These are phyloP conservation scores for Lichtheimia ornata DNA, from an alignment of 371 early-diverging fungal genomes.

Conservation along the genomic window DNA sequence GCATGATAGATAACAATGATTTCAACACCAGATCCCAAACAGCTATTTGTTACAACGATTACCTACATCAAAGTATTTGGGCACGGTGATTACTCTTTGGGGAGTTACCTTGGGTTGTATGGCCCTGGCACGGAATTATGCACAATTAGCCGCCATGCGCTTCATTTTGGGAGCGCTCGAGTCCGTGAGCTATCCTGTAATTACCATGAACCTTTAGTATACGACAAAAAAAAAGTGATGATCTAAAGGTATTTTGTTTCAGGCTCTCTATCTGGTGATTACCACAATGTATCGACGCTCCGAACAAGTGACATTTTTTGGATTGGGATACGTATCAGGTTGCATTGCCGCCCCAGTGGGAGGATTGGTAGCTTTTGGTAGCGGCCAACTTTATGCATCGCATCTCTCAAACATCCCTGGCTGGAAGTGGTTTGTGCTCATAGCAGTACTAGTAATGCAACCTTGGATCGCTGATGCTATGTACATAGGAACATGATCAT, in stretches of 20 bases:
- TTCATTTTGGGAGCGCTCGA: constrained; percentile 34
- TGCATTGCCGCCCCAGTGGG: neutral
- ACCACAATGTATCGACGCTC: constrained; percentile 35
- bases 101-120: constrained; percentile 27
- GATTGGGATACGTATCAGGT: neutral
- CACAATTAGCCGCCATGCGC: constrained; percentile 29
- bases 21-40: constrained; percentile 12
- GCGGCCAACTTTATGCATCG: neutral
- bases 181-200: constrained; percentile 16
- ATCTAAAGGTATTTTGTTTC: neutral
- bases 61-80: constrained; percentile 20
- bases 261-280: constrained; percentile 12
- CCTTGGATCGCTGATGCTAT: too few relatives aligned
- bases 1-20: neutral
- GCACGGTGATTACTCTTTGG: constrained; percentile 20
- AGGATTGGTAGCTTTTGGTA: neutral
- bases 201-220: too few relatives aligned
- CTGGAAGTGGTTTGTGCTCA: constrained; percentile 14
- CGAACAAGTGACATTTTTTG: constrained; percentile 31
- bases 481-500: constrained; percentile 13
- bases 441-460: too few relatives aligned
- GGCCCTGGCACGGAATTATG: constrained; percentile 27
- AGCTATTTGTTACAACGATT: constrained; percentile 24
- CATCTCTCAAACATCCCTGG: neutral
- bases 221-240: neutral